These are phyloP conservation scores for Fragilariopsis cylindrus DNA, from an alignment of 108 stramenopile species.

Conservation along the genomic window DNA sequence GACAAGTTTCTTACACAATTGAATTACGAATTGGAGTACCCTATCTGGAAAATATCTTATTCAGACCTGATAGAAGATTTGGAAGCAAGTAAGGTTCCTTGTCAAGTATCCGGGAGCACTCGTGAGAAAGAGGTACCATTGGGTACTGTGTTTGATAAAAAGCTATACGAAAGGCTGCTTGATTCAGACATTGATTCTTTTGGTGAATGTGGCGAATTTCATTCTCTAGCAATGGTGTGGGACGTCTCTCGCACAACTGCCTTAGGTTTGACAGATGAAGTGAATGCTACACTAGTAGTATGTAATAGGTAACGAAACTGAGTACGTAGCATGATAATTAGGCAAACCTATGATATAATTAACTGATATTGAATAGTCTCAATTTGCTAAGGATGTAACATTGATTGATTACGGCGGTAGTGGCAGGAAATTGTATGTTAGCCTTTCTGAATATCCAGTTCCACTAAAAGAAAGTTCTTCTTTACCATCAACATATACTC, in stretches of 20 bases:
- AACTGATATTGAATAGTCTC: no score
- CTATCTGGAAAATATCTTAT: slow-evolving; percentile 72
- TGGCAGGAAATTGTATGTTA: slow-evolving; percentile 17
- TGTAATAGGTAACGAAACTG: background rate
- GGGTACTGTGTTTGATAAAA: slow-evolving; percentile 50
- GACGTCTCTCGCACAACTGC: slow-evolving; percentile 45
- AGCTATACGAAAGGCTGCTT: slow-evolving; percentile 33
- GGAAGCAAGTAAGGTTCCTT: slow-evolving; percentile 53
- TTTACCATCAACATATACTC: slow-evolving; percentile 25
- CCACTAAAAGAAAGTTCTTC: slow-evolving; percentile 10
- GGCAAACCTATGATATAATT: no score
- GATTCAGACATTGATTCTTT: slow-evolving; percentile 62
- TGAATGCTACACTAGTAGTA: background rate
- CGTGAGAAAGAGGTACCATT: slow-evolving; percentile 22
- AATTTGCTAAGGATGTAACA: no score
- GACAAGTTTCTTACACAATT: slow-evolving; percentile 48
- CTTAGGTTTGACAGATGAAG: slow-evolving; percentile 32
- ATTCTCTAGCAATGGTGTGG: slow-evolving; percentile 82
- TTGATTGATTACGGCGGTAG: background rate
- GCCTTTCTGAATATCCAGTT: slow-evolving; percentile 20
- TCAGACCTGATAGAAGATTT: slow-evolving; percentile 60
- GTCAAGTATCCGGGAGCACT: slow-evolving; percentile 57
- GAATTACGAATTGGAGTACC: slow-evolving; percentile 63
- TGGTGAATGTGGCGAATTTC: slow-evolving; percentile 89
- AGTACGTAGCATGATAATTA: no score